A percentile compares a stretch with the other conserved stretches of the same genome.
Conservation (phyloP, 352 stramenopile species). For the Chrysophaeum taylorii region DNA sequence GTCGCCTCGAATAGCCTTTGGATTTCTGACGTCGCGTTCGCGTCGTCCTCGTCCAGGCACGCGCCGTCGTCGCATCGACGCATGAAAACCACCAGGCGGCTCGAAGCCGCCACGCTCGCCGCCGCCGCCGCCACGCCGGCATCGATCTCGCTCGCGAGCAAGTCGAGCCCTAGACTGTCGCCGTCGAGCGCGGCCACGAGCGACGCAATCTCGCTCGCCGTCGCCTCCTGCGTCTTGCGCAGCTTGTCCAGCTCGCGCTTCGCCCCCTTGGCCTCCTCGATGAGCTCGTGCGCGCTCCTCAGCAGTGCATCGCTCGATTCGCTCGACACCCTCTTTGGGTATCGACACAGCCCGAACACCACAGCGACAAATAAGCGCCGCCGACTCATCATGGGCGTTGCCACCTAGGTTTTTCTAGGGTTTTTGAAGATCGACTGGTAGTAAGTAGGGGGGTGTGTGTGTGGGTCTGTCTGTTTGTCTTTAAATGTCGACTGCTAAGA, state of each 20-base stretch:
- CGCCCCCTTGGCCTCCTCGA: neutral
- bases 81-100: slow-evolving; percentile 7
- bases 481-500: too few relatives aligned
- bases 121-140: neutral
- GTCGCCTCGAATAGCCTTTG: neutral
- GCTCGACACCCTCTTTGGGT: too few relatives aligned
- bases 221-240: neutral
- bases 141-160: neutral
- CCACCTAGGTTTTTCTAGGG: too few relatives aligned
- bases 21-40: neutral
- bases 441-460: too few relatives aligned
- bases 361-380: too few relatives aligned
- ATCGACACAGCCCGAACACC: too few relatives aligned
- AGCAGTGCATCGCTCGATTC: too few relatives aligned
- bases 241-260: neutral
- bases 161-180: neutral
- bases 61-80: slow-evolving; percentile 3
- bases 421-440: too few relatives aligned
- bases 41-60: neutral
- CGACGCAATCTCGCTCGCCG: neutral
- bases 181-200: neutral
- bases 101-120: neutral
- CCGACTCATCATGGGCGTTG: too few relatives aligned
- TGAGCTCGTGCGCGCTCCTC: neutral
- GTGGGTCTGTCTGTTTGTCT: too few relatives aligned